Percentiles rank a stretch among this genome's conserved stretches.
phyloP scores from a whole-genome alignment of 1,284 basidiomycete species.

The Fomitopsis betulina region DNA sequence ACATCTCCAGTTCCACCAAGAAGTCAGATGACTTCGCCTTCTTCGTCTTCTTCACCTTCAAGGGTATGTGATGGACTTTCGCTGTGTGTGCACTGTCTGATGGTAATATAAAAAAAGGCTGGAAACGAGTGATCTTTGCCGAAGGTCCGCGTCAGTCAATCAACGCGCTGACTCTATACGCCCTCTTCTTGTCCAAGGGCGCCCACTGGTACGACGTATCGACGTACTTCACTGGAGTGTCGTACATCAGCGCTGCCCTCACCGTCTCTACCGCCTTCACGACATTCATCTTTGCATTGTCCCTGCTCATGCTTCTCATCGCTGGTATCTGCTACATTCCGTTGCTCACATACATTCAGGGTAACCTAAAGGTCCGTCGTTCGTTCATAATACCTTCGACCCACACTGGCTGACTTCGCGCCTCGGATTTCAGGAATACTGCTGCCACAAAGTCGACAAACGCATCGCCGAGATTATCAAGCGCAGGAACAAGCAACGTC shows the following conservation, averaged over 20 bases:
- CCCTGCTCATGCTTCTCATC: conserved; percentile 74
- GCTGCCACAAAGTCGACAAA: conserved; percentile 99
- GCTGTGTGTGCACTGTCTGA: neutral
- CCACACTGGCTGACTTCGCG: neutral
- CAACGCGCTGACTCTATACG: conserved; percentile 92
- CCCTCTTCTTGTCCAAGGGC: conserved; percentile 78
- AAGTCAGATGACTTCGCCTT: conserved; percentile 97
- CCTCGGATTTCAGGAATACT: conserved; percentile 73
- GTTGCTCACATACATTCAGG: conserved; percentile 90
- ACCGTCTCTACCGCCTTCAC: conserved; percentile 91
- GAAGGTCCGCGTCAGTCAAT: conserved; percentile 98
- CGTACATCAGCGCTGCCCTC: conserved; percentile 76
- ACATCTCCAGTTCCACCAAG: conserved; percentile 95
- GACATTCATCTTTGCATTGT: conserved; percentile 82
- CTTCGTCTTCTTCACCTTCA: conserved; percentile 99
- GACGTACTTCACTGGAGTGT: conserved; percentile 68
- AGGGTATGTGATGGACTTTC: conserved; percentile 55
- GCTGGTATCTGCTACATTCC: conserved; percentile 92
- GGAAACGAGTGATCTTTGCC: conserved; percentile 92
- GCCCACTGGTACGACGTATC: conserved; percentile 62
- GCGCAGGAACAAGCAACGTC: conserved; percentile 83
- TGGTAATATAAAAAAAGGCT: conserved; percentile 63
- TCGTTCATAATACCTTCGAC: too few relatives aligned
- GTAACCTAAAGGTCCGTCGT: conserved; percentile 78
- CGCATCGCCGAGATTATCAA: conserved; percentile 94